Conservation (phyloP, 148 eudicot genomes). For the Suaeda aralocaspica region DNA sequence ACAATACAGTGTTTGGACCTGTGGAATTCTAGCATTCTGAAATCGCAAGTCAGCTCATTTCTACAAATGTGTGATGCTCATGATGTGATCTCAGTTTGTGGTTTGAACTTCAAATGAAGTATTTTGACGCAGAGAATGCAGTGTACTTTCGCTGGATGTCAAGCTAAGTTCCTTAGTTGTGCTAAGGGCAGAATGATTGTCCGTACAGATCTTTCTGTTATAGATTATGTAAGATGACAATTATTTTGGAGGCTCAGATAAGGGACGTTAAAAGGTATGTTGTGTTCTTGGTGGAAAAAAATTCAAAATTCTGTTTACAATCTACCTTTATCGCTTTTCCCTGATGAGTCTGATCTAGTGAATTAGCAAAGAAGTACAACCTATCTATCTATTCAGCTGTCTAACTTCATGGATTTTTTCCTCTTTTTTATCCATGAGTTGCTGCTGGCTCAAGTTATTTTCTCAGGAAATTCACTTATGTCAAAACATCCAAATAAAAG, state of each 20-base stretch:
- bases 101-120: background rate
- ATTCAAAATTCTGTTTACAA: background rate
- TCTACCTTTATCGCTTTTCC: background rate
- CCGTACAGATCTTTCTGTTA: background rate
- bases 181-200: background rate
- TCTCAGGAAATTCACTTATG: too few relatives aligned
- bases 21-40: background rate
- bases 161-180: conserved; percentile 2
- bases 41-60: background rate
- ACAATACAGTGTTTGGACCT: background rate
- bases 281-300: background rate
- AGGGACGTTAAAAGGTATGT: conserved; percentile 9
- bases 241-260: conserved; percentile 2
- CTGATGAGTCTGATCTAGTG: too few relatives aligned
- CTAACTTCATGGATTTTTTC: too few relatives aligned
- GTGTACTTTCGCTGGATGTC: background rate
- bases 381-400: too few relatives aligned
- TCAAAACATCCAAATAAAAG: too few relatives aligned
- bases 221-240: background rate
- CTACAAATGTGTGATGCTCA: background rate
- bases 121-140: too few relatives aligned
- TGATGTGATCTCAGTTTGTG: background rate
- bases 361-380: too few relatives aligned
- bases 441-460: too few relatives aligned
- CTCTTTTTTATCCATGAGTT: too few relatives aligned